phyloP scores from a whole-genome alignment of 345 rosid species.

The Eucalyptus polybractea region DNA sequence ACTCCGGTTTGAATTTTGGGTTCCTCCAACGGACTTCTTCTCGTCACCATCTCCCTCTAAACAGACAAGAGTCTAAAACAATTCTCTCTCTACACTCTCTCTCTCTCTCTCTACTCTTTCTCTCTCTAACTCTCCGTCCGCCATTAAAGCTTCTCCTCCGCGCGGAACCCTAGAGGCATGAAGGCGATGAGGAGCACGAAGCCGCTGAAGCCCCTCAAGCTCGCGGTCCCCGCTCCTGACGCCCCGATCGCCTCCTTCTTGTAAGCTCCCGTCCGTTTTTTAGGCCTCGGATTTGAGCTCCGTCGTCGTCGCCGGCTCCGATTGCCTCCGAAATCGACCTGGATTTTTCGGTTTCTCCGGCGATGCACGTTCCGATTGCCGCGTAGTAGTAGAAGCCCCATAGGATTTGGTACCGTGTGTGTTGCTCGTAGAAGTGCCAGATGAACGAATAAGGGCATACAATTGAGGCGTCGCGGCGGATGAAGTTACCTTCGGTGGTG shows the following conservation, averaged over 20 bases:
- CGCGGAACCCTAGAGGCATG: not conserved
- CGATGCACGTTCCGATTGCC: not conserved
- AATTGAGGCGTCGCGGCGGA: not conserved
- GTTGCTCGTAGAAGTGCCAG: not conserved
- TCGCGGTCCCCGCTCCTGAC: slow-evolving; percentile 77
- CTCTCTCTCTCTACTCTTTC: not conserved
- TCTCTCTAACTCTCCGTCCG: not conserved
- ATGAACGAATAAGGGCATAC: not conserved
- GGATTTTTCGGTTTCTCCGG: not conserved
- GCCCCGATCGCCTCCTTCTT: slow-evolving; percentile 67
- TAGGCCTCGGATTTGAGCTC: not conserved
- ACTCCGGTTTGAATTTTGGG: not conserved
- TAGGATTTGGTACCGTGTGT: not conserved
- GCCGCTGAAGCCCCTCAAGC: slow-evolving; percentile 77
- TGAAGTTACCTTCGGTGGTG: not conserved
- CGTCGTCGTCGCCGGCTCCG: not conserved
- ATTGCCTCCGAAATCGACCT: not conserved
- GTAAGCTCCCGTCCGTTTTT: slow-evolving; percentile 16
- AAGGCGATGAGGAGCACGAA: slow-evolving; percentile 53
- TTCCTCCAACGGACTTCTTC: not conserved
- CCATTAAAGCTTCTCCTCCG: not conserved
- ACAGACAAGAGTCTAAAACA: not conserved
- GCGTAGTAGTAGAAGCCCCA: not conserved
- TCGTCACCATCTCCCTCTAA: not conserved
- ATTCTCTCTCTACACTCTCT: not conserved